Evolutionary conservation across 495 filamentous ascomycete genomes (phyloP).

Genomic region (Hyaloscypha bicolor): DNA sequence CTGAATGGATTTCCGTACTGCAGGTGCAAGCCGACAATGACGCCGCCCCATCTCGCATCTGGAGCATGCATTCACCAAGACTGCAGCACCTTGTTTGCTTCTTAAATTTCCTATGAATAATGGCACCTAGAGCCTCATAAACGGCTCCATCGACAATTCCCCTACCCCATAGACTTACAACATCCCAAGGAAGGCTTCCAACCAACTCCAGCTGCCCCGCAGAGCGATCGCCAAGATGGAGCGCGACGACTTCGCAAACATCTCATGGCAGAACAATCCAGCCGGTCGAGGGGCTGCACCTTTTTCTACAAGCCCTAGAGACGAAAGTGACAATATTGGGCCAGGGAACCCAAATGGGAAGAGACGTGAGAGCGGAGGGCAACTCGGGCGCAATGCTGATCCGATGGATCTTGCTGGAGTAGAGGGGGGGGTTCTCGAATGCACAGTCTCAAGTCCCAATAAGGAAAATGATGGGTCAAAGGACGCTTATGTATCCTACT

Average conservation of each 20-base stretch:
- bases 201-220: constrained; percentile 19
- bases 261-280: constrained; percentile 28
- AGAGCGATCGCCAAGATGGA: constrained; percentile 12
- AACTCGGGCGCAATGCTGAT: constrained; percentile 39
- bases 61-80: neutral
- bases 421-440: constrained; percentile 80
- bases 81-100: neutral
- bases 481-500: constrained; percentile 93
- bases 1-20: neutral
- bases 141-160: neutral
- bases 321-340: neutral
- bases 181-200: neutral
- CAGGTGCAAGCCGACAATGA: too few relatives aligned
- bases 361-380: constrained; percentile 44
- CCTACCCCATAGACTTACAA: neutral
- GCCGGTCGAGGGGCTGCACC: neutral
- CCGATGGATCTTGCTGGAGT: constrained; percentile 49
- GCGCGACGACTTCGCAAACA: constrained; percentile 31
- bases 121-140: neutral
- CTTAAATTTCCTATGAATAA: neutral
- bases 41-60: too few relatives aligned
- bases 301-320: neutral
- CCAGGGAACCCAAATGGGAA: constrained; percentile 15
- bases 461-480: constrained; percentile 98
- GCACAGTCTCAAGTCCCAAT: constrained; percentile 74